Conservation (phyloP, 805 yeast genomes). For the Brettanomyces naardenensis region DNA sequence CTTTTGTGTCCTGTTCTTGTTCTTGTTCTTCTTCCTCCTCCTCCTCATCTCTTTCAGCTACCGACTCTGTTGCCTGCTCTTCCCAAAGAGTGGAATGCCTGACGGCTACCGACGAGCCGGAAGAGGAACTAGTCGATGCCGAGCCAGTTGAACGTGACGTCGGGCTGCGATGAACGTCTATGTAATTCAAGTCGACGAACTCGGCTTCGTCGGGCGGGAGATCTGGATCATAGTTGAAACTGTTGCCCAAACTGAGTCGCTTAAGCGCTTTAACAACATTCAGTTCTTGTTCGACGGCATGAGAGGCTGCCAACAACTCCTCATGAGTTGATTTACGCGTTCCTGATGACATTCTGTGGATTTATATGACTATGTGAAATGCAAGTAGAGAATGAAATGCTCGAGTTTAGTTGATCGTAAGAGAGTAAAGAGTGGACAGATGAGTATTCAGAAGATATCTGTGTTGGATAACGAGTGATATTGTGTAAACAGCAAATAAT, state of each 20-base stretch:
- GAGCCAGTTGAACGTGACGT: not conserved
- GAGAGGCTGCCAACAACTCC: conserved; percentile 54
- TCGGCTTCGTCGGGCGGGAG: conserved; percentile 35
- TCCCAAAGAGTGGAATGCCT: conserved; percentile 2
- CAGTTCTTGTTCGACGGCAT: conserved; percentile 68
- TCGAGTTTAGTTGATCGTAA: too few species aligned
- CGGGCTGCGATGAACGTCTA: conserved; percentile 3
- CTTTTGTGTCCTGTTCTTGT: not conserved
- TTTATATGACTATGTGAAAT: too few species aligned
- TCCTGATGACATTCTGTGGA: too few species aligned
- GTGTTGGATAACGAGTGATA: too few species aligned
- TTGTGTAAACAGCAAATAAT: too few species aligned
- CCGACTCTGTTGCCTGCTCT: not conserved
- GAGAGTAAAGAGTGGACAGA: too few species aligned
- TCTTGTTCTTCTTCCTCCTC: not conserved
- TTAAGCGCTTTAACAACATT: conserved; percentile 68
- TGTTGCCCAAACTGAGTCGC: conserved; percentile 61
- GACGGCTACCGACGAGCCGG: not conserved
- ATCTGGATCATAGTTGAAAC: conserved; percentile 62
- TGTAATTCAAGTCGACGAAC: conserved; percentile 10
- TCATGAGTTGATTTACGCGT: conserved; percentile 23
- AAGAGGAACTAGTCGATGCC: not conserved
- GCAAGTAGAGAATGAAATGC: too few species aligned
- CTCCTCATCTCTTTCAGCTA: not conserved
- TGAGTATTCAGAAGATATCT: too few species aligned